Percentiles rank a stretch among this genome's conserved stretches.
Evolutionary conservation across 2,329 filamentous ascomycete species (phyloP).

Genomic region (Paecilomyces niveus): DNA sequence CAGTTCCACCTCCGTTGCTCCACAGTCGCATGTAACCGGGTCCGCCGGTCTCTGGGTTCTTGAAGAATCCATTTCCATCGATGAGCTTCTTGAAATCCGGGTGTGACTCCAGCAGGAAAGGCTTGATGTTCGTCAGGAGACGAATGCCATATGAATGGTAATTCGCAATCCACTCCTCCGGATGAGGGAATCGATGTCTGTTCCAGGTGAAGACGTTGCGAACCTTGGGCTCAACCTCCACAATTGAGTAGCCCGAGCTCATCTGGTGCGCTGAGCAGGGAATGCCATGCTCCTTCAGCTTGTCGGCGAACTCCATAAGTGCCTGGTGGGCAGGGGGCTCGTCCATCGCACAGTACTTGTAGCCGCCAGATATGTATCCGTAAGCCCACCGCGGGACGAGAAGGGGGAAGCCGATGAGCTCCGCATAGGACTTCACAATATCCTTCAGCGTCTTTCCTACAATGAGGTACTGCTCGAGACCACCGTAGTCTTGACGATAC

Average conservation of each 20-base stretch:
- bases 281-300: conserved; percentile 58
- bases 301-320: conserved; percentile 54
- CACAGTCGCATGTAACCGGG: conserved; percentile 58
- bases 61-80: conserved; percentile 57
- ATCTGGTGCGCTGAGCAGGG: conserved; percentile 66
- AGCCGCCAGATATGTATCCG: conserved; percentile 63
- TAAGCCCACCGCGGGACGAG: conserved; percentile 66
- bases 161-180: conserved; percentile 54
- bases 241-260: conserved; percentile 65
- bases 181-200: conserved; percentile 60
- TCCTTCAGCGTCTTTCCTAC: conserved; percentile 60
- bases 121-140: conserved; percentile 65
- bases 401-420: conserved; percentile 60
- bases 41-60: conserved; percentile 46
- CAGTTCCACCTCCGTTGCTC: conserved; percentile 65
- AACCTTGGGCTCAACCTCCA: conserved; percentile 60
- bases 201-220: conserved; percentile 70
- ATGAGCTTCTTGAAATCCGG: conserved; percentile 58
- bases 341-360: conserved; percentile 55
- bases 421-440: conserved; percentile 59
- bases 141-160: conserved; percentile 60
- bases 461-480: conserved; percentile 64
- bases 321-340: conserved; percentile 50
- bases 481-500: conserved; percentile 64
- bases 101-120: conserved; percentile 61